A percentile compares a stretch with the other conserved stretches of the same genome.
Conservation (phyloP, 768 basidiomycete genomes). For the Amanita pseudoporphyria region DNA sequence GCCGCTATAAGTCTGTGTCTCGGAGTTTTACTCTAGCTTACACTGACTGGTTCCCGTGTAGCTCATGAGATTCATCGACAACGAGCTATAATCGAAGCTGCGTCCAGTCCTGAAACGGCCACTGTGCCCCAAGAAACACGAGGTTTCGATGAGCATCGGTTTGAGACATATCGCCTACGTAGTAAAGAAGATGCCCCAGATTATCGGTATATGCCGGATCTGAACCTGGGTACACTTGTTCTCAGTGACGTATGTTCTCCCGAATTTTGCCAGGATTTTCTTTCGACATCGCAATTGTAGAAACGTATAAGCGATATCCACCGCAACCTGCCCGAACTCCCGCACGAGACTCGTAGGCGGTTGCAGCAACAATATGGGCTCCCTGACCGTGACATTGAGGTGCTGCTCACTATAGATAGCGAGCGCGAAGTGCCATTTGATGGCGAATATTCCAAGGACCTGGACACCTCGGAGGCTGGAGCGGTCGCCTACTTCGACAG, state of each 20-base stretch:
- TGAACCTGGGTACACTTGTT: conserved; percentile 74
- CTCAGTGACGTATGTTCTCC: conserved; percentile 34
- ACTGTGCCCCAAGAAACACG: conserved; percentile 78
- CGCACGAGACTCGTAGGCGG: conserved; percentile 48
- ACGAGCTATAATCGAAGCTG: conserved; percentile 37
- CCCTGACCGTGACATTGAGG: conserved; percentile 57
- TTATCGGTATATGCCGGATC: conserved; percentile 97
- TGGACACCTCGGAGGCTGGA: conserved; percentile 17
- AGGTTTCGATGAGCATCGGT: conserved; percentile 76
- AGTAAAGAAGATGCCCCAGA: conserved; percentile 93
- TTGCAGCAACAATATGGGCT: conserved; percentile 41
- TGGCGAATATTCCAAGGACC: conserved; percentile 27
- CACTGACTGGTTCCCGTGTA: conserved; percentile 20
- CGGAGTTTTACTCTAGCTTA: neutral
- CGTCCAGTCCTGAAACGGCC: conserved; percentile 21
- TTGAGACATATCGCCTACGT: conserved; percentile 74
- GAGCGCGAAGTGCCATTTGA: conserved; percentile 55
- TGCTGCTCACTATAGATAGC: conserved; percentile 66
- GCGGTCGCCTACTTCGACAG: conserved; percentile 77
- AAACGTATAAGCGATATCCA: conserved; percentile 47
- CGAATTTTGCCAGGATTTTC: neutral
- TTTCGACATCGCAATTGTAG: conserved; percentile 26
- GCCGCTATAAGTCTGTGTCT: conserved; percentile 66
- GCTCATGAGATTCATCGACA: conserved; percentile 82
- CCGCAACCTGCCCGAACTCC: conserved; percentile 64